Evolutionary conservation across 2,329 filamentous ascomycete genomes (phyloP), one percentile per base, ranked within the genome.

Genomic region (Talaromyces funiculosus): DNA sequence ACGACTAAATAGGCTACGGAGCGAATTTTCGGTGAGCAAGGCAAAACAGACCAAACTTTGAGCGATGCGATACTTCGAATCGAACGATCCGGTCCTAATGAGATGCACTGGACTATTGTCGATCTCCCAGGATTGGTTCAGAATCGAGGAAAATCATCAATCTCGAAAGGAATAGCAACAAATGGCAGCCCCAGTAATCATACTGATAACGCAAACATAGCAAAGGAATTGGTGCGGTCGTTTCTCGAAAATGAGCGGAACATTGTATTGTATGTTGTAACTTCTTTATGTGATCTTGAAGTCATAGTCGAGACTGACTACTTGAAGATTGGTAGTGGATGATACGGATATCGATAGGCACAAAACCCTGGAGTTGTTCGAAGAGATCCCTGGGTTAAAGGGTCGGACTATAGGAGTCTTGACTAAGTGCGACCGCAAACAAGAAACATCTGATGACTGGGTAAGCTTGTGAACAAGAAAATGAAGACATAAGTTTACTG

Each of bases 331-430:
- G 14, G 63, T 65, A 16, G 43, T 64, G n/a, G 64, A 65, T 45
- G 55, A 65, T 31, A 60, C 61, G 22, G 64, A 65, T 22, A 63
- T 65, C 6, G 58, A 54, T 35, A 61, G 64, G 20, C 63, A 62
- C 14, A 59, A 59, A 7, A 55, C 53, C 22, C 43, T 65, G 3
- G 58, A 61, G 22, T 26, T 65, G 6, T 59, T 64, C 14, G 33
- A 22, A 9, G 56, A 51, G 57, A 57, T 61, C 20, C 62, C 60
- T 12, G 56, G 62, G 4, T 22, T 62, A 18, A 20, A 60, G 33
- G 57, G 55, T 38, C 61, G 64, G n/a, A 59, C 57, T n/a, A 65
- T 65, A 33, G 64, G 64, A 1, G 55, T 65, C 7, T 42, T 65
- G 3, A 64, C 57, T 2, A 65, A 65, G 26, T 65, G 64, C 24